These are phyloP conservation scores for Boletus rubescentipes DNA, from an alignment of 768 basidiomycete genomes.

Conservation along the genomic window DNA sequence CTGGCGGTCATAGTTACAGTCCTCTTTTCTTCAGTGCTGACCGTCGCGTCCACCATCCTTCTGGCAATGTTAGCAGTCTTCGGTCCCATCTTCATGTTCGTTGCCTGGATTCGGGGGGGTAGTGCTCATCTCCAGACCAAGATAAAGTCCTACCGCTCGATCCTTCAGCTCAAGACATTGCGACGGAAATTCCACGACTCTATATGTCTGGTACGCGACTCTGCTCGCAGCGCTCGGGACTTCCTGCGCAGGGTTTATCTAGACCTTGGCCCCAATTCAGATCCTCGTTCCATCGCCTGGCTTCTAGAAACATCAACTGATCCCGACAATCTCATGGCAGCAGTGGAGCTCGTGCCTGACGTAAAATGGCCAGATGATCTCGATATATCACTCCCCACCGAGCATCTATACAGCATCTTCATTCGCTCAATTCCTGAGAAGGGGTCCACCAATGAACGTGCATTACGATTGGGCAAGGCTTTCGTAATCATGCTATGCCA, in stretches of 20 bases:
- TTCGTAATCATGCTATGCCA: slow-evolving; percentile 3
- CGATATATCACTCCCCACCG: slow-evolving; percentile 5
- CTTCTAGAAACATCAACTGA: slow-evolving; percentile 20
- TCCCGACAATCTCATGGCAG: slow-evolving; percentile 9
- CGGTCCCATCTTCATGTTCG: neutral
- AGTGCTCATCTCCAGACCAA: neutral
- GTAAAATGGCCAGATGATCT: slow-evolving; percentile 14
- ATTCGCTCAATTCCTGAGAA: neutral
- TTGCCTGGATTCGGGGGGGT: neutral
- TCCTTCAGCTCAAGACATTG: neutral
- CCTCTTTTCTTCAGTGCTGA: slow-evolving; percentile 1
- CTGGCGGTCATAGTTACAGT: neutral
- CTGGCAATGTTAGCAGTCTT: neutral
- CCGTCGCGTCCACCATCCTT: neutral
- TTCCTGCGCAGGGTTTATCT: neutral
- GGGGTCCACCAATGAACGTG: neutral
- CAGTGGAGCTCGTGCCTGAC: slow-evolving; percentile 14
- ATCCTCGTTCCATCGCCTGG: slow-evolving; percentile 16
- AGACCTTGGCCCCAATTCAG: neutral
- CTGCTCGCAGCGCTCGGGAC: neutral
- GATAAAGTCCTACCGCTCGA: neutral
- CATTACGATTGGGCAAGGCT: slow-evolving; percentile 2
- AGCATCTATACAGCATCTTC: slow-evolving; percentile 2
- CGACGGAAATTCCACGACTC: neutral
- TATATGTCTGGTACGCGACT: neutral